Evolutionary conservation across 345 rosid species (phyloP).

Genomic region (Eutrema yunnanense): DNA sequence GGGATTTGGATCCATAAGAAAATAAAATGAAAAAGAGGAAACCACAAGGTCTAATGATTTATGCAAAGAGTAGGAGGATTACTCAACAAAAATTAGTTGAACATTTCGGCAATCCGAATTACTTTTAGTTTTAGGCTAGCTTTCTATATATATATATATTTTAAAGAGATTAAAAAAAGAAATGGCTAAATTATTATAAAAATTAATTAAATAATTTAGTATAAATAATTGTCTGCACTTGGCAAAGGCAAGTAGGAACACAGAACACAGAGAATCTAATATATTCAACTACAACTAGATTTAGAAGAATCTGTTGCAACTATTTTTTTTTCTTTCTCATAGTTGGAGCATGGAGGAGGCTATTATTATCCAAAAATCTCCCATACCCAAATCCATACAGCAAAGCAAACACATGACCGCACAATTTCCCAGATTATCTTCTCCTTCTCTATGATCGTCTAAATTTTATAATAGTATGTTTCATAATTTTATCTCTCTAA

Average conservation of each 20-base stretch:
- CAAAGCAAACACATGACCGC: slow-evolving; percentile 21
- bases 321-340: background rate
- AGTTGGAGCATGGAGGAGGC: background rate
- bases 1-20: background rate
- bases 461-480: background rate
- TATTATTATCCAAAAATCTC: background rate
- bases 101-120: background rate
- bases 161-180: background rate
- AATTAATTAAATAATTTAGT: too few species aligned
- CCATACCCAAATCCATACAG: slow-evolving; percentile 7
- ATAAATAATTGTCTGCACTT: background rate
- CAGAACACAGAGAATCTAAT: background rate
- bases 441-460: background rate
- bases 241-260: background rate
- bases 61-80: too few species aligned
- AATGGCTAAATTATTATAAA: background rate
- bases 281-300: background rate
- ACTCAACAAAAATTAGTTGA: too few species aligned
- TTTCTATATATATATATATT: too few species aligned
- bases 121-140: background rate
- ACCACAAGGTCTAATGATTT: background rate
- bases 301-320: background rate
- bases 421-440: slow-evolving; percentile 12
- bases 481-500: too few species aligned
- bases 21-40: background rate